phyloP scores from a whole-genome alignment of 176 grass and related monocot species.

The Secale cereale region DNA sequence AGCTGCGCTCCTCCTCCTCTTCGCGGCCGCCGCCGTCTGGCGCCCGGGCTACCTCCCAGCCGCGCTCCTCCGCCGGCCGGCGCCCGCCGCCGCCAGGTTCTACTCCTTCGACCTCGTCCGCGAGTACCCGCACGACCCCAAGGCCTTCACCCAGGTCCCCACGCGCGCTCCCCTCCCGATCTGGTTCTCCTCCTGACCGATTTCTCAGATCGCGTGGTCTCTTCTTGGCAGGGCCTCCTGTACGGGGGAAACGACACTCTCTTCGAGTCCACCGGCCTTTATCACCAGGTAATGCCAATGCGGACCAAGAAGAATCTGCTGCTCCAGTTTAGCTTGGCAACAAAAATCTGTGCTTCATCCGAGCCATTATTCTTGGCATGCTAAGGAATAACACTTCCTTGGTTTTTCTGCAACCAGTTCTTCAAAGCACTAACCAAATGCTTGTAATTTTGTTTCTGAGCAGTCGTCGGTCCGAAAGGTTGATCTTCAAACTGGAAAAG shows the following conservation, averaged over 20 bases:
- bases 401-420: not conserved
- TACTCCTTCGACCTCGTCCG: conserved; percentile 74
- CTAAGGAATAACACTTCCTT: not conserved
- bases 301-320: not conserved
- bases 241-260: conserved; percentile 84
- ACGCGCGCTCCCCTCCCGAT: not conserved
- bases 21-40: conserved; percentile 21
- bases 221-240: conserved; percentile 51
- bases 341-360: not conserved
- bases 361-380: too few relatives aligned
- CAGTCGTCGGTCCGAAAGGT: conserved; percentile 81
- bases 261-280: conserved; percentile 86
- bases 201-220: not conserved
- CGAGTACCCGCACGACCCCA: conserved; percentile 80
- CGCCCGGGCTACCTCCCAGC: not conserved
- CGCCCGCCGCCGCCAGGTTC: conserved; percentile 26
- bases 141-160: conserved; percentile 77
- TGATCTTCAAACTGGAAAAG: conserved; percentile 38
- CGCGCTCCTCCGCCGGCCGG: conserved; percentile 18
- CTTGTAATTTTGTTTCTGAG: conserved; percentile 19
- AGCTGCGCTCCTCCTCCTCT: conserved; percentile 5
- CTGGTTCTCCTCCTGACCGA: not conserved
- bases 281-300: conserved; percentile 45
- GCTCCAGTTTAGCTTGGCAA: not conserved
- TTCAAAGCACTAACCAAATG: not conserved